phyloP scores from a whole-genome alignment of 768 basidiomycete species.

The Tylopilus vinaceipallidus region DNA sequence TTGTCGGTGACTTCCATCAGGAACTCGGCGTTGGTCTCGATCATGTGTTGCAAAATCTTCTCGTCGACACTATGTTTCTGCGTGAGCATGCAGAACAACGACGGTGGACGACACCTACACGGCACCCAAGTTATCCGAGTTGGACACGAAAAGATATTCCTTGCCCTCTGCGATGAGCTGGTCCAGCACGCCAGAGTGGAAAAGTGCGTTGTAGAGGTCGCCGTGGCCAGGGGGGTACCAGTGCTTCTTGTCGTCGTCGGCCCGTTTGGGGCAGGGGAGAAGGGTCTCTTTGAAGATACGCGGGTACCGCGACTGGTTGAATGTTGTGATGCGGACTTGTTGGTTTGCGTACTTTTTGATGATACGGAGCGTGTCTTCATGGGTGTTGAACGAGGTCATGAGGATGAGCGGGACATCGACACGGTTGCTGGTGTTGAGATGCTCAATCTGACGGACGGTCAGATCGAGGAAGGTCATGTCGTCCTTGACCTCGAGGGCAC shows the following conservation, averaged over 20 bases:
- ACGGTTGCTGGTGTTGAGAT: conserved; percentile 58
- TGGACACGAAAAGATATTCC: conserved; percentile 77
- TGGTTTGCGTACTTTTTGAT: conserved; percentile 82
- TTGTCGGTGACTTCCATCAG: conserved; percentile 81
- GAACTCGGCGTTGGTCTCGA: conserved; percentile 62
- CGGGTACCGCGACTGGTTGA: conserved; percentile 75
- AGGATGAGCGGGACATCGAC: conserved; percentile 77
- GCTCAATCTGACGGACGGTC: conserved; percentile 64
- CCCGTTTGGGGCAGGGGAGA: conserved; percentile 57
- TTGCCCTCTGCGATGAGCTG: conserved; percentile 68
- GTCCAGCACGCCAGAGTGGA: conserved; percentile 72
- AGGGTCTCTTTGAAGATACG: conserved; percentile 69
- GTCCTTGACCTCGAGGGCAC: conserved; percentile 73
- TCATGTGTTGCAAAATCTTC: conserved; percentile 65
- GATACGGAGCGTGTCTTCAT: conserved; percentile 73
- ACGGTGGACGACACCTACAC: conserved; percentile 37
- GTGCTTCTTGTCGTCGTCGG: conserved; percentile 59
- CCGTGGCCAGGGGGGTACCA: conserved; percentile 83
- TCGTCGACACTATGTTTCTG: conserved; percentile 53
- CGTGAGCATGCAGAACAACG: conserved; percentile 1
- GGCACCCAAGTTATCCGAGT: conserved; percentile 75
- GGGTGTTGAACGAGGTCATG: conserved; percentile 83
- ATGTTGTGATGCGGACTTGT: conserved; percentile 68
- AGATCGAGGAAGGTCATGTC: conserved; percentile 70
- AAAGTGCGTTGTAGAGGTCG: conserved; percentile 69